These are phyloP conservation scores for Corinectria fuckeliana DNA, from an alignment of 2,329 filamentous ascomycete species.

Conservation along the genomic window DNA sequence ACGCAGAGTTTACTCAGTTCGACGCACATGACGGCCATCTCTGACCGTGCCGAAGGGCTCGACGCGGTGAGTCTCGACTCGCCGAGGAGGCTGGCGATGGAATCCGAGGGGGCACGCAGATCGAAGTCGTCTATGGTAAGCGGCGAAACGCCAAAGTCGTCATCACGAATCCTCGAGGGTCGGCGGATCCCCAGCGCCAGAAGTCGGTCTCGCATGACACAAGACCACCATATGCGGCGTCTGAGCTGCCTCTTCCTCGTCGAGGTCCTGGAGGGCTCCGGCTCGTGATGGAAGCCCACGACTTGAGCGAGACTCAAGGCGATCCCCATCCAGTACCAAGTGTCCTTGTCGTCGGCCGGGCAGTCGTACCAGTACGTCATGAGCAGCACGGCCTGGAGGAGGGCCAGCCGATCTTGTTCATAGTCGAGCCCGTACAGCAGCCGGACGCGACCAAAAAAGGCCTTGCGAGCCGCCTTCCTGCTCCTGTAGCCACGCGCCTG, in stretches of 20 bases:
- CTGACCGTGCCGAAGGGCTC: neutral
- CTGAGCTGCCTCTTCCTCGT: neutral
- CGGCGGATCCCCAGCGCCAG: constrained; percentile 15
- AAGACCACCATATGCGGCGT: constrained; percentile 20
- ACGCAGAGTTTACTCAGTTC: constrained; percentile 14
- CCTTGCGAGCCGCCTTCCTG: constrained; percentile 15
- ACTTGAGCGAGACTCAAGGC: constrained; percentile 11
- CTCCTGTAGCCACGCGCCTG: neutral
- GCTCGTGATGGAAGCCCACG: constrained; percentile 10
- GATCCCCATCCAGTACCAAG: constrained; percentile 24
- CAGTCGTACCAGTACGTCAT: constrained; percentile 21
- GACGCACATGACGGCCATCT: constrained; percentile 5
- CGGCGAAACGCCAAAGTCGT: constrained; percentile 6
- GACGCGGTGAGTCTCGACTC: neutral
- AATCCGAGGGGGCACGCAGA: neutral
- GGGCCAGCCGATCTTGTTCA: constrained; percentile 3
- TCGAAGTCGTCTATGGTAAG: constrained; percentile 12
- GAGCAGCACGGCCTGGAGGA: constrained; percentile 15
- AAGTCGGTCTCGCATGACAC: constrained; percentile 16
- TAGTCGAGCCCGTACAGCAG: constrained; percentile 13
- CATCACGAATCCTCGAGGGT: constrained; percentile 15
- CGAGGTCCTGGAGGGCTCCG: neutral
- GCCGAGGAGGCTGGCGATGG: neutral
- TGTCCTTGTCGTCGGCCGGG: constrained; percentile 19
- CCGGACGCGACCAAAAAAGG: constrained; percentile 11